Percentiles rank a stretch among this genome's conserved stretches.
phyloP scores from a whole-genome alignment of 148 eudicot species.

The Agrostemma githago region DNA sequence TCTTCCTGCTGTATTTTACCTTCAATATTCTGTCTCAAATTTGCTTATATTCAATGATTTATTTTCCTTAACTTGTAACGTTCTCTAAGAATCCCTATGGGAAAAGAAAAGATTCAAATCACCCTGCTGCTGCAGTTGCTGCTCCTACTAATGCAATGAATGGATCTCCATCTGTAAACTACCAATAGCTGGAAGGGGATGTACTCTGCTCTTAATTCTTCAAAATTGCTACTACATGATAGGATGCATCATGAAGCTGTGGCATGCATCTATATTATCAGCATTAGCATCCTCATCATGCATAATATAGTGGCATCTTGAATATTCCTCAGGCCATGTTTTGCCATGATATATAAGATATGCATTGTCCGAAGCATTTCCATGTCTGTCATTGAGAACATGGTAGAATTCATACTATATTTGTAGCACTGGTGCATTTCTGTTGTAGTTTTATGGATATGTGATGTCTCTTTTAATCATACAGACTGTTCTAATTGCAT shows the following conservation, averaged over 20 bases:
- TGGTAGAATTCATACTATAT: constrained; percentile 21
- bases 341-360: constrained; percentile 34
- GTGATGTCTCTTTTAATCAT: constrained; percentile 19
- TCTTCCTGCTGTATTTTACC: neutral
- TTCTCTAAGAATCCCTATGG: constrained; percentile 98
- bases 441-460: constrained; percentile 31
- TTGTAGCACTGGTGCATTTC: constrained; percentile 37
- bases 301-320: constrained; percentile 47
- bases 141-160: constrained; percentile 30
- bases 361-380: constrained; percentile 45
- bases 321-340: constrained; percentile 36
- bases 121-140: constrained; percentile 37
- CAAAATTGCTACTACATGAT: constrained; percentile 53
- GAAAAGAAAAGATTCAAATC: constrained; percentile 64
- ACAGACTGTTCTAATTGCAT: constrained; percentile 13
- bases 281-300: constrained; percentile 65
- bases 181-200: constrained; percentile 93
- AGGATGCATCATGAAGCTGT: constrained; percentile 93
- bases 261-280: constrained; percentile 71
- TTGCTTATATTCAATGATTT: neutral
- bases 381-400: constrained; percentile 25
- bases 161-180: constrained; percentile 55
- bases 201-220: constrained; percentile 73
- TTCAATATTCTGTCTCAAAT: neutral
- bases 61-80: constrained; percentile 55